Base-by-base conservation (phyloP, 371 early-diverging fungal species). In the Haplosporangium sp. region DNA sequence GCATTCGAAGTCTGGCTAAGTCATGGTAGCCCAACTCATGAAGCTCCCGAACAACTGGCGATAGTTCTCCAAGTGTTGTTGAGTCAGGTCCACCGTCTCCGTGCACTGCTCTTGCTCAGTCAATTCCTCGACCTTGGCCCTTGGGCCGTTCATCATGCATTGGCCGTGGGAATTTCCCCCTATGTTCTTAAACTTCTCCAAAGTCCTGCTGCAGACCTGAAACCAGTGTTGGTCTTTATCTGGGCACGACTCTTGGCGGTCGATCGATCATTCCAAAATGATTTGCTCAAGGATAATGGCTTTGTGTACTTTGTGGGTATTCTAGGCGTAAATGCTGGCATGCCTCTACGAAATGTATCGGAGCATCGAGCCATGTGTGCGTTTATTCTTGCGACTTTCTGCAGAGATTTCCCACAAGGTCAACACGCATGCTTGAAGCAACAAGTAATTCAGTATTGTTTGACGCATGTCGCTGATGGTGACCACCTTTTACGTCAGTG, bases 1-100 rank as follows among this genome's bases (percentile, higher is more conserved):
- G 98, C 98, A 0, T 98, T 98, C 75, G 97, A 98, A 73, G 94
- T 98, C 9, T 98, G 99, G 99, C 87, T 98, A 42, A 84, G 92
- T n/a, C 94, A 89, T 76, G 92, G 91, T 39, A 86, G 92, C 48
- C 87, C 90, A 44, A 83, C 86, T 20, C 88, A 90, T 27, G 91
- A 91, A 44, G 92, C 95, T 3, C 98, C 99, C 0, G 94, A 95
- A 71, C 98, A 98, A 83, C 84, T 99, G 61, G 98, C 99, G 2
- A 96, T 97, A 65, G 96, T 99, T 5, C 86, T 99, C 37, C 99
- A 99, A 74, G 99, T 99, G 11, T 83, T 99, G 45, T 86, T 99
- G 20, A 94, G 95, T 84, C 98, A 99, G 82, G 93, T 93, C 15
- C 97, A 98, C 88, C 92, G 99, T 27, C 82, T 96, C 38, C 93